phyloP scores from a whole-genome alignment of 768 basidiomycete genomes.

The Suillus cothurnatus region DNA sequence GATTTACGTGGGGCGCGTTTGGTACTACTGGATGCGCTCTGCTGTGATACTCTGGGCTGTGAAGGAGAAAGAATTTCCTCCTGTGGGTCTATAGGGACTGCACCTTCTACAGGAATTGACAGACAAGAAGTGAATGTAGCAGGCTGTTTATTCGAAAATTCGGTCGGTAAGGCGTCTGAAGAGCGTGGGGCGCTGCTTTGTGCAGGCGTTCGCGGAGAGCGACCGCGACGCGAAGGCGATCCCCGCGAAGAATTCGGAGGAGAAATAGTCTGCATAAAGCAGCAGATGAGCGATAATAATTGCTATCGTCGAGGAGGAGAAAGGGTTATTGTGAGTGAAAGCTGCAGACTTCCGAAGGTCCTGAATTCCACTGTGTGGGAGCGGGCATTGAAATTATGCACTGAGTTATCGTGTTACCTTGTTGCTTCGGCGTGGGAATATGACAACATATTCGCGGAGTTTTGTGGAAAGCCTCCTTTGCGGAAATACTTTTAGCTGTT shows the following conservation, averaged over 20 bases:
- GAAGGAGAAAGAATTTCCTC: slow-evolving; percentile 39
- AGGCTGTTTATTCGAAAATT: slow-evolving; percentile 51
- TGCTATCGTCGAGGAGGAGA: slow-evolving; percentile 15
- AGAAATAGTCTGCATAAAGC: slow-evolving; percentile 46
- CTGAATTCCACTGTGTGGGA: slow-evolving; percentile 37
- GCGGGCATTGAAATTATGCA: slow-evolving; percentile 43
- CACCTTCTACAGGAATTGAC: slow-evolving; percentile 77
- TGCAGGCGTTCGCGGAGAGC: slow-evolving; percentile 57
- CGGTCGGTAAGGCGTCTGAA: slow-evolving; percentile 48
- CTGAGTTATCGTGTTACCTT: slow-evolving; percentile 40
- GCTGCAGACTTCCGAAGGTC: slow-evolving; percentile 23
- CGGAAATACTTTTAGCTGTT: slow-evolving; percentile 7
- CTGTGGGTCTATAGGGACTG: slow-evolving; percentile 60
- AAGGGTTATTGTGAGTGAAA: slow-evolving; percentile 17
- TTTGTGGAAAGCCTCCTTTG: slow-evolving; percentile 31
- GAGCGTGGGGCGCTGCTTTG: slow-evolving; percentile 41
- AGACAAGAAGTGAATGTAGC: slow-evolving; percentile 66
- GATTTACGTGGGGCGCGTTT: slow-evolving; percentile 86
- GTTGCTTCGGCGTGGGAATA: slow-evolving; percentile 35
- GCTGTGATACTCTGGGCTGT: slow-evolving; percentile 36
- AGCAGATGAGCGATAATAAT: slow-evolving; percentile 9
- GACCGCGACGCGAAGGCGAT: slow-evolving; percentile 62
- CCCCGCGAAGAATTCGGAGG: slow-evolving; percentile 54
- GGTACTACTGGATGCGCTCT: slow-evolving; percentile 44
- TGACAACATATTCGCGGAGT: slow-evolving; percentile 35